phyloP scores from a whole-genome alignment of 1,284 basidiomycete species.

The Rhodotorula sp. region DNA sequence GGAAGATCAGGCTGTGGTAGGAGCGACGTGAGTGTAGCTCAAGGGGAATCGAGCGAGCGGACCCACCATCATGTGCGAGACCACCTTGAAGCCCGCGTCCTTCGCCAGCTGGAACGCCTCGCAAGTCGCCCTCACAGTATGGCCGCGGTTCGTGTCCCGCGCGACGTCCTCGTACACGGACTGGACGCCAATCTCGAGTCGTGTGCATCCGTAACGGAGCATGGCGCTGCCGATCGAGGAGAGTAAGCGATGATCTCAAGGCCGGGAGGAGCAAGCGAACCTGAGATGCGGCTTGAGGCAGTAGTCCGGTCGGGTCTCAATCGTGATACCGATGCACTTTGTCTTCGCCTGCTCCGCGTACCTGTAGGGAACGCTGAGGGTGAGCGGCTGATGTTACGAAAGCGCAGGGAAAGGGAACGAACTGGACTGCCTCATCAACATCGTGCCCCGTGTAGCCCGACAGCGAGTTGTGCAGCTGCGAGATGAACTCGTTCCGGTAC shows the following conservation, averaged over 20 bases:
- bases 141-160: conserved; percentile 89
- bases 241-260: not conserved
- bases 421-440: conserved; percentile 95
- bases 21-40: not conserved
- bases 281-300: conserved; percentile 94
- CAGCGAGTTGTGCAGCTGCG: conserved; percentile 94
- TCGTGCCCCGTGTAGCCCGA: conserved; percentile 88
- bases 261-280: conserved; percentile 48
- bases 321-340: conserved; percentile 98
- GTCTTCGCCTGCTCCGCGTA: conserved; percentile 96
- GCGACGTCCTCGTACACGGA: conserved; percentile 99
- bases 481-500: conserved; percentile 89
- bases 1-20: conserved; percentile 61
- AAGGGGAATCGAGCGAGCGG: not conserved
- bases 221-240: conserved; percentile 69
- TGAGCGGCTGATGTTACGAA: too few relatives aligned
- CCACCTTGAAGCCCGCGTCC: conserved; percentile 98
- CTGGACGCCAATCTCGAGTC: conserved; percentile 97
- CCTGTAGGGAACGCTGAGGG: conserved; percentile 49
- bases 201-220: conserved; percentile 97
- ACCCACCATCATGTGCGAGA: conserved; percentile 87
- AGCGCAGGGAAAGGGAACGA: conserved; percentile 34
- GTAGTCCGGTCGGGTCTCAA: conserved; percentile 98
- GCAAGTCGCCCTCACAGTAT: conserved; percentile 95
- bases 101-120: conserved; percentile 98